phyloP scores from a whole-genome alignment of 331 rosid genomes.

The Pyracantha coccinea region DNA sequence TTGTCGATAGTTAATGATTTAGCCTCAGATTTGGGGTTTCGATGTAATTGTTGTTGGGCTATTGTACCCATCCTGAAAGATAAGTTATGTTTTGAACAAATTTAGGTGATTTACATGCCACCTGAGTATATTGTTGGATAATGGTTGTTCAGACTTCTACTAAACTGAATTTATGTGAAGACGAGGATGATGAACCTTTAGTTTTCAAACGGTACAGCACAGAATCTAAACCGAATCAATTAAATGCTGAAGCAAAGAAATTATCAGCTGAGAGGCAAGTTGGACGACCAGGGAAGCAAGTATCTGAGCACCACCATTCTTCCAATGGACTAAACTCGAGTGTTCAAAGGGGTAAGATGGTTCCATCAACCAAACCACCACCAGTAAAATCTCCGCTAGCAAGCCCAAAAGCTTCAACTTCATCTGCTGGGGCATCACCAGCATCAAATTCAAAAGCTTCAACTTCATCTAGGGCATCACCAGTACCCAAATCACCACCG shows the following conservation, averaged over 20 bases:
- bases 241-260: conserved; percentile 43
- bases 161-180: conserved; percentile 23
- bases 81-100: conserved; percentile 13
- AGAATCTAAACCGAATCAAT: conserved; percentile 44
- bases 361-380: conserved; percentile 34
- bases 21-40: not conserved
- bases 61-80: not conserved
- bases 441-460: conserved; percentile 21
- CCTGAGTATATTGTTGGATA: conserved; percentile 18
- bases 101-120: conserved; percentile 29
- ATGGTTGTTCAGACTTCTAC: conserved; percentile 65
- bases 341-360: conserved; percentile 37
- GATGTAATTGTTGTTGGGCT: not conserved
- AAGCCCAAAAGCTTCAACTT: conserved; percentile 41
- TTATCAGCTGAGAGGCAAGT: conserved; percentile 30
- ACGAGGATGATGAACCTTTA: conserved; percentile 48
- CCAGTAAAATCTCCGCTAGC: conserved; percentile 32
- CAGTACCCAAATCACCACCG: conserved; percentile 21
- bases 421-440: conserved; percentile 18
- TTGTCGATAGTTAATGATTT: not conserved
- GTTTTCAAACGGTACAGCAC: conserved; percentile 40
- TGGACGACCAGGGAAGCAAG: conserved; percentile 34
- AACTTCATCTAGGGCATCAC: conserved; percentile 21
- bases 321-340: conserved; percentile 60
- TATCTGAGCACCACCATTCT: conserved; percentile 24